Evolutionary conservation across 192 early-diverging fungal species (phyloP).

Genomic region (Rhizophlyctis rosea): DNA sequence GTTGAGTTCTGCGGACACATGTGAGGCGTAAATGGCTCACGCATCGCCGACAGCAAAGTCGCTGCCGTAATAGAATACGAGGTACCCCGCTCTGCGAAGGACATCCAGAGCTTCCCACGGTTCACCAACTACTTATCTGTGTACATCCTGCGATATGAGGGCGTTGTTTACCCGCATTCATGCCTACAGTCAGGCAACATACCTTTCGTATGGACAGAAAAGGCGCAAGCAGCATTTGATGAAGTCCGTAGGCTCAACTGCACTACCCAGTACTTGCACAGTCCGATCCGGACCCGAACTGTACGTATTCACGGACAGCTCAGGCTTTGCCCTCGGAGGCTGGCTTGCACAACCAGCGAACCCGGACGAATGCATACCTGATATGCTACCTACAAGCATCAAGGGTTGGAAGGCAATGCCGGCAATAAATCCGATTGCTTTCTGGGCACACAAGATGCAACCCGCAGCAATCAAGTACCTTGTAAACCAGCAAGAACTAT

Average conservation of each 20-base stretch:
- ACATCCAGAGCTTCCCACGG: slow-evolving; percentile 9
- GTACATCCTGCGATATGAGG: slow-evolving; percentile 5
- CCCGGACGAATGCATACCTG: background rate
- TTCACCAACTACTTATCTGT: slow-evolving; percentile 14
- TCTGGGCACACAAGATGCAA: slow-evolving; percentile 17
- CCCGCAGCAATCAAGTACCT: slow-evolving; percentile 7
- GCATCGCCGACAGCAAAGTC: slow-evolving; percentile 30
- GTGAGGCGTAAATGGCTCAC: slow-evolving; percentile 32
- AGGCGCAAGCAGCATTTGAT: slow-evolving; percentile 2
- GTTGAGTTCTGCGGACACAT: slow-evolving; percentile 38
- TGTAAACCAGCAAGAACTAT: slow-evolving; percentile 22
- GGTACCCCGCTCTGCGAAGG: slow-evolving; percentile 3
- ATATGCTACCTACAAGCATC: slow-evolving; percentile 1
- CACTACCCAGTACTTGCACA: slow-evolving; percentile 8
- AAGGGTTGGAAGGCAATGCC: background rate
- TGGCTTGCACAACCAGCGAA: slow-evolving; percentile 2
- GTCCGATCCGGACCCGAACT: background rate
- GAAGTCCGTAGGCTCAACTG: background rate
- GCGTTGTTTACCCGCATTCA: slow-evolving; percentile 4
- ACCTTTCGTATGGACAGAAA: background rate
- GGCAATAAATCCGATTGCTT: slow-evolving; percentile 5
- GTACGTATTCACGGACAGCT: slow-evolving; percentile 6
- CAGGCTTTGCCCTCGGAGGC: slow-evolving; percentile 1
- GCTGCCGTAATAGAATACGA: slow-evolving; percentile 23
- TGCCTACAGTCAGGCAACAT: slow-evolving; percentile 5